These are phyloP conservation scores for Serendipita sp. DNA, from an alignment of 768 basidiomycete species.

Conservation along the genomic window DNA sequence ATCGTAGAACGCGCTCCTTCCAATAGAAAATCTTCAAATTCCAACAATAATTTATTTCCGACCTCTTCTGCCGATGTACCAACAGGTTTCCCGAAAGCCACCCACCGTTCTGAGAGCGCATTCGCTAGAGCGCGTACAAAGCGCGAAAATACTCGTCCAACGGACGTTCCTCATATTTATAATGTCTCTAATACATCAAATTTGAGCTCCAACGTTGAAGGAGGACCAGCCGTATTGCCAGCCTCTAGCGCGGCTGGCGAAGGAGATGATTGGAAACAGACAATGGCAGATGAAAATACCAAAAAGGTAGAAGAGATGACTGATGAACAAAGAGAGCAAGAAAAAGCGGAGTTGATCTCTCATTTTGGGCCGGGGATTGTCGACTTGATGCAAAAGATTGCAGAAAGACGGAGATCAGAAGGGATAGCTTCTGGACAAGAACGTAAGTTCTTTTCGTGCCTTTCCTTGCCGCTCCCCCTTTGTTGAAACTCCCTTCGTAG, in stretches of 20 bases:
- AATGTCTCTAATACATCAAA: background rate
- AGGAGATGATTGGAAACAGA: conserved; percentile 8
- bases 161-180: background rate
- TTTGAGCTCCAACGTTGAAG: background rate
- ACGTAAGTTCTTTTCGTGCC: conserved; percentile 3
- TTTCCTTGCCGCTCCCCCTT: background rate
- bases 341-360: conserved; percentile 48
- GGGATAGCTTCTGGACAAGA: conserved; percentile 2
- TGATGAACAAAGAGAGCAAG: conserved; percentile 49
- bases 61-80: background rate
- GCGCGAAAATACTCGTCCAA: background rate
- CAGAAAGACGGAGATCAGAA: conserved; percentile 28
- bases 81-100: background rate
- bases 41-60: background rate
- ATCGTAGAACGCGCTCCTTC: background rate
- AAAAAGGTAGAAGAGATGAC: conserved; percentile 43
- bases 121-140: background rate
- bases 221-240: background rate
- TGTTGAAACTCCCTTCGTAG: background rate
- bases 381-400: conserved; percentile 42
- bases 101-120: background rate
- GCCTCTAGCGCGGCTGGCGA: background rate
- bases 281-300: conserved; percentile 16
- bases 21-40: background rate
- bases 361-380: conserved; percentile 52